Conservation (phyloP, 2,329 filamentous ascomycete genomes). For the Ceratocystis cacaofunesta region DNA sequence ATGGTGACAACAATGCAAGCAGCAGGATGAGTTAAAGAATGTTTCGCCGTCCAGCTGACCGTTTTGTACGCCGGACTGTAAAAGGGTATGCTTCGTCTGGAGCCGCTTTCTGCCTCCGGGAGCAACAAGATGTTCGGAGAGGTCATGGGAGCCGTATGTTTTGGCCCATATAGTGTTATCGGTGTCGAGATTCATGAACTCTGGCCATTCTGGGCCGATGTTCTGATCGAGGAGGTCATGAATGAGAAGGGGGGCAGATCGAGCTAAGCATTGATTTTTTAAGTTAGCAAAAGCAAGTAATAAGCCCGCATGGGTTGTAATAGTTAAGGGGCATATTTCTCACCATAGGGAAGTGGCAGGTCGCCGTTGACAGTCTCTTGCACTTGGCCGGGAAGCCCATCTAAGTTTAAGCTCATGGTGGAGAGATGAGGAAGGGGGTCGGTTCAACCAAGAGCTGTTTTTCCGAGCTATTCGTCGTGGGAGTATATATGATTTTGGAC, state of each 20-base stretch:
- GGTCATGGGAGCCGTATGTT: not conserved
- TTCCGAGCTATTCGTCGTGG: not conserved
- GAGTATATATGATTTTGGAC: not conserved
- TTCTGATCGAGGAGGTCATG: slow-evolving; percentile 19
- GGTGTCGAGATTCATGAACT: slow-evolving; percentile 13
- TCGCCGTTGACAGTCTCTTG: slow-evolving; percentile 11
- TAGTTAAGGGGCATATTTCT: not conserved
- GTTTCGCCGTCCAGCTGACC: slow-evolving; percentile 6
- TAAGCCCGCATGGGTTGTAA: not conserved
- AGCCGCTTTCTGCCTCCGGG: slow-evolving; percentile 11
- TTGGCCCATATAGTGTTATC: slow-evolving; percentile 10
- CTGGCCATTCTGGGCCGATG: slow-evolving; percentile 17
- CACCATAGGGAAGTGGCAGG: slow-evolving; percentile 17
- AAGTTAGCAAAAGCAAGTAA: not conserved
- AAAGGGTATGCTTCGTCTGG: slow-evolving; percentile 15
- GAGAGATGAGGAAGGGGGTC: not conserved
- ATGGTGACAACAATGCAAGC: slow-evolving; percentile 16
- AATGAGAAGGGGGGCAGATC: slow-evolving; percentile 17
- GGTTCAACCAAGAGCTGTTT: not conserved
- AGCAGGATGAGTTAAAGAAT: slow-evolving; percentile 13
- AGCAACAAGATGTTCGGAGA: slow-evolving; percentile 10
- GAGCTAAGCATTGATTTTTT: slow-evolving; percentile 7
- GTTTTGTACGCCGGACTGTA: slow-evolving; percentile 14
- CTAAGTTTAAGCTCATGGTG: slow-evolving; percentile 13
- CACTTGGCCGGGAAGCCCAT: slow-evolving; percentile 8